phyloP scores from a whole-genome alignment of 306 rosid genomes.

The Neltuma alba region DNA sequence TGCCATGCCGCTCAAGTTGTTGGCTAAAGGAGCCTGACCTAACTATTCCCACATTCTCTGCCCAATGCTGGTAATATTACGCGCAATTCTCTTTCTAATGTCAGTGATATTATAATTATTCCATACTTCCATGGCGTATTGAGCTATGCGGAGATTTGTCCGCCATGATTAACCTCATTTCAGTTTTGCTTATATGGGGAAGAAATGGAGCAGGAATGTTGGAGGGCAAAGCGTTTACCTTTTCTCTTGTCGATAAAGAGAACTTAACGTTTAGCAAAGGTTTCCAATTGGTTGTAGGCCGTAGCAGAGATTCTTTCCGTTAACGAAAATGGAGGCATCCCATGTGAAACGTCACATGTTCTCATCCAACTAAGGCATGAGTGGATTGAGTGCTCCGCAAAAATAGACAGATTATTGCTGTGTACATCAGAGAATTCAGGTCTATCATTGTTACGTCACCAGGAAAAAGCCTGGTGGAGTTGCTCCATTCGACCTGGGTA shows the following conservation, averaged over 20 bases:
- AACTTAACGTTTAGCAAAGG: neutral
- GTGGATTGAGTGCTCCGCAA: neutral
- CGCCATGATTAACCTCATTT: neutral
- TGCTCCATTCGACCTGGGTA: neutral
- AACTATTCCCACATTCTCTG: neutral
- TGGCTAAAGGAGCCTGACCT: neutral
- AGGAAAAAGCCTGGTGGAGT: neutral
- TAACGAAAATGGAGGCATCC: neutral
- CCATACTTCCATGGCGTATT: neutral
- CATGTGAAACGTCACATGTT: neutral
- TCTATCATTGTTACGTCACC: neutral
- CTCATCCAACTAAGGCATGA: neutral
- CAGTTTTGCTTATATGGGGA: neutral
- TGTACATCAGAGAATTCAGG: neutral
- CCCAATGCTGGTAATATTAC: neutral
- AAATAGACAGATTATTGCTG: neutral
- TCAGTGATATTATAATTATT: neutral
- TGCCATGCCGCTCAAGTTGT: neutral
- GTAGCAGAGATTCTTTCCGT: neutral
- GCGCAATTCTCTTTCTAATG: neutral
- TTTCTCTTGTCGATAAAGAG: neutral
- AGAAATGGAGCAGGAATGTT: neutral
- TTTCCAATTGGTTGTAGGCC: neutral
- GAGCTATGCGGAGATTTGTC: neutral
- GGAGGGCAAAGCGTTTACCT: neutral